phyloP scores from a whole-genome alignment of 2,329 filamentous ascomycete species.

The Colletotrichum phormii region DNA sequence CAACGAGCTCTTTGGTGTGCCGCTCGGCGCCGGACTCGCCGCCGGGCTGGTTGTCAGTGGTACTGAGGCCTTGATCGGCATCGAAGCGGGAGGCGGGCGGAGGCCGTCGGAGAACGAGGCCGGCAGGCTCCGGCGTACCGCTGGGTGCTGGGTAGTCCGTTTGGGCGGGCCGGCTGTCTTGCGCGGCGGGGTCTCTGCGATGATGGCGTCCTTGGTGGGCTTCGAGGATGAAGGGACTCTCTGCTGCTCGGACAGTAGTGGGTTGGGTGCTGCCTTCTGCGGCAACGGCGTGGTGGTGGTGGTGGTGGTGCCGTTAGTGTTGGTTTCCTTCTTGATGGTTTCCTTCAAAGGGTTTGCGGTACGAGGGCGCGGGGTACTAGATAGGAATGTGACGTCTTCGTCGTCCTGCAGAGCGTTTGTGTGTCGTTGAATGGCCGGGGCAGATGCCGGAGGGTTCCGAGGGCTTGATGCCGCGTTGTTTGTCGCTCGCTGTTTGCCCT shows the following conservation, averaged over 20 bases:
- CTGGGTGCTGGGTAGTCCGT: background rate
- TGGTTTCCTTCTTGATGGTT: background rate
- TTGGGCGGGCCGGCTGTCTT: background rate
- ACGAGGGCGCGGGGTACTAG: constrained; percentile 5
- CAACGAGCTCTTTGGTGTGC: background rate
- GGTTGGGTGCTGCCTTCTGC: background rate
- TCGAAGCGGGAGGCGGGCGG: constrained; percentile 4
- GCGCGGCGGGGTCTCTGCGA: constrained; percentile 10
- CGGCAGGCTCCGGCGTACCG: constrained; percentile 11
- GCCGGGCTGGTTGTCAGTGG: background rate
- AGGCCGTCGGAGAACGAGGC: background rate
- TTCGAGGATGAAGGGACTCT: background rate
- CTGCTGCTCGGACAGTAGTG: background rate
- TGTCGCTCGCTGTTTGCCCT: constrained; percentile 6
- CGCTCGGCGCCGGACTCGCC: background rate
- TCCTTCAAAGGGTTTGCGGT: background rate
- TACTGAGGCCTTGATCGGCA: background rate
- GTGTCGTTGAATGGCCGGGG: background rate
- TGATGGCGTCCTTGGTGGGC: background rate
- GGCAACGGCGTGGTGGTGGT: background rate
- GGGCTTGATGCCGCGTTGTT: background rate
- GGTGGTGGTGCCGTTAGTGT: background rate
- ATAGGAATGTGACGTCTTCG: constrained; percentile 3
- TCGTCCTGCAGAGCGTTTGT: background rate
- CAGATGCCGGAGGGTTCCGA: background rate